Evolutionary conservation across 305 asterid genomes (phyloP).

Genomic region (Solanum hybrid): DNA sequence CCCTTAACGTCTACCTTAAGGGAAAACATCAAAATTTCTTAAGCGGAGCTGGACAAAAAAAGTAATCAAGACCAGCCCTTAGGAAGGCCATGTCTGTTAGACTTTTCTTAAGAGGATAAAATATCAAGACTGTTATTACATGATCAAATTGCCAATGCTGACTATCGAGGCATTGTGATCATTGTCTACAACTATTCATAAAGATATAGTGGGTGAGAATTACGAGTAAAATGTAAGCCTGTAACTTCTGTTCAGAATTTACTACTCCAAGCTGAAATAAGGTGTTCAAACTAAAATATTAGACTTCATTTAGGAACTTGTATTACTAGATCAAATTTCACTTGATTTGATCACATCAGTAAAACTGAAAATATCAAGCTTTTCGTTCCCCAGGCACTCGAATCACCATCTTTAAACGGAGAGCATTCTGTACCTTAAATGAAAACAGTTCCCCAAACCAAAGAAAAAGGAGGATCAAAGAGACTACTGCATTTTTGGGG

Average conservation of each 20-base stretch:
- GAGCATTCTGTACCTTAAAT: neutral
- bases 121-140: neutral
- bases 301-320: neutral
- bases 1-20: accelerated
- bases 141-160: neutral
- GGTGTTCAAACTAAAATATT: neutral
- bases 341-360: neutral
- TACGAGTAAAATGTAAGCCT: neutral
- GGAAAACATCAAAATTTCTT: neutral
- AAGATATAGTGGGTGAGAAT: neutral
- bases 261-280: neutral
- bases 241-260: neutral
- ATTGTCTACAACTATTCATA: neutral
- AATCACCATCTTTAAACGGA: neutral
- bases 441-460: neutral
- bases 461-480: neutral
- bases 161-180: neutral
- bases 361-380: neutral
- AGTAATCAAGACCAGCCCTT: neutral
- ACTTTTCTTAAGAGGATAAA: neutral
- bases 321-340: neutral
- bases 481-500: neutral
- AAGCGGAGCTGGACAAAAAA: neutral
- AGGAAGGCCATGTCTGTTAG: neutral
- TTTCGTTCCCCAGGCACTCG: neutral